Evolutionary conservation across 2,329 filamentous ascomycete genomes (phyloP).

Genomic region (Elsinoe necatrix): DNA sequence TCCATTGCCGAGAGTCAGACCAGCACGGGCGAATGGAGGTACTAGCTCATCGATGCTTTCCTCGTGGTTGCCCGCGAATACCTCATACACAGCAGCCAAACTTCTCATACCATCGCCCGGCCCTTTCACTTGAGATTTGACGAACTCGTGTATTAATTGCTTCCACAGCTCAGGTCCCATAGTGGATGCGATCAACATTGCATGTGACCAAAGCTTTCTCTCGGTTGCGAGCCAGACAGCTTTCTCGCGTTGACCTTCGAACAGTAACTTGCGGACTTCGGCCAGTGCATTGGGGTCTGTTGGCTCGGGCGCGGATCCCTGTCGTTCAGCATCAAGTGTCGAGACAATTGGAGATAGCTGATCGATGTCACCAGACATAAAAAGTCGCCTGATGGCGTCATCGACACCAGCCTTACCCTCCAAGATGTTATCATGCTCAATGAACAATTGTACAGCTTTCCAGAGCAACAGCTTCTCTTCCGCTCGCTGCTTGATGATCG

Average conservation of each 20-base stretch:
- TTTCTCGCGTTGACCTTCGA: slow-evolving; percentile 77
- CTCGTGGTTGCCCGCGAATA: slow-evolving; percentile 87
- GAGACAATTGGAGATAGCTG: slow-evolving; percentile 25
- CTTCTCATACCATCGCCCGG: slow-evolving; percentile 73
- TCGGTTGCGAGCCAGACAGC: slow-evolving; percentile 92
- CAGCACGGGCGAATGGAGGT: slow-evolving; percentile 81
- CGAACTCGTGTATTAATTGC: slow-evolving; percentile 89
- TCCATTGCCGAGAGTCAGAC: slow-evolving; percentile 83
- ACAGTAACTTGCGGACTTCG: slow-evolving; percentile 61
- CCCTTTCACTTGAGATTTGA: slow-evolving; percentile 86
- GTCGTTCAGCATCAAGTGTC: slow-evolving; percentile 15
- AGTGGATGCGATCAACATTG: slow-evolving; percentile 80
- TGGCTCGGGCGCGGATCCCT: slow-evolving; percentile 48
- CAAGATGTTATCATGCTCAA: slow-evolving; percentile 77
- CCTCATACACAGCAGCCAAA: slow-evolving; percentile 82
- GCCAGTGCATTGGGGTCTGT: slow-evolving; percentile 62
- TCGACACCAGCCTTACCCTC: slow-evolving; percentile 66
- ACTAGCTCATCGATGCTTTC: slow-evolving; percentile 95
- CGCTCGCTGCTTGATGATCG: slow-evolving; percentile 58
- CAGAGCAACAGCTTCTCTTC: slow-evolving; percentile 77
- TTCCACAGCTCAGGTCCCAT: slow-evolving; percentile 70
- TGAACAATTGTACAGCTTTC: slow-evolving; percentile 72
- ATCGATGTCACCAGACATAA: slow-evolving; percentile 53
- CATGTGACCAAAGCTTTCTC: slow-evolving; percentile 91
- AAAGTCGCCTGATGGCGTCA: slow-evolving; percentile 63